Percentiles rank a stretch among this genome's conserved stretches.
These are phyloP conservation scores for Pezicula neosporulosa DNA, from an alignment of 2,329 filamentous ascomycete genomes.

Conservation along the genomic window DNA sequence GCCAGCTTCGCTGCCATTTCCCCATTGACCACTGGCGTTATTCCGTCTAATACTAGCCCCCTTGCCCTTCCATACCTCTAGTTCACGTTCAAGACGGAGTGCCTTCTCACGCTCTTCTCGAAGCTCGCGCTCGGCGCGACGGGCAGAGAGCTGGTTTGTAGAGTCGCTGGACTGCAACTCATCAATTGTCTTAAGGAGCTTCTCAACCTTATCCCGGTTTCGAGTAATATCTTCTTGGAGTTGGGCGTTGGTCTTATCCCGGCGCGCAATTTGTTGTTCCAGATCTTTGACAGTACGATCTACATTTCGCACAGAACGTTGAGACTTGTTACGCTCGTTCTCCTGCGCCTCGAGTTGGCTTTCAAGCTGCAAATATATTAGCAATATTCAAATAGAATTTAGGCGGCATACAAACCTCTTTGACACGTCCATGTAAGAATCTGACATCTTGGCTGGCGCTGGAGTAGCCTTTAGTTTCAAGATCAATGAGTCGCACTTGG, in stretches of 20 bases:
- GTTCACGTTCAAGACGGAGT: slow-evolving; percentile 78
- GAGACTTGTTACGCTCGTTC: slow-evolving; percentile 72
- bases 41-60: slow-evolving; percentile 13
- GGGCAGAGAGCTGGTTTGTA: slow-evolving; percentile 72
- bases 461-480: slow-evolving; percentile 96
- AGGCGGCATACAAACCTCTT: slow-evolving; percentile 66
- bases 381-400: slow-evolving; percentile 13
- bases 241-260: slow-evolving; percentile 81
- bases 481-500: slow-evolving; percentile 83
- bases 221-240: slow-evolving; percentile 80
- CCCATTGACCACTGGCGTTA: slow-evolving; percentile 22
- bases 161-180: slow-evolving; percentile 89
- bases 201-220: slow-evolving; percentile 86
- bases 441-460: slow-evolving; percentile 92
- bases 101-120: slow-evolving; percentile 83
- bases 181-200: slow-evolving; percentile 86
- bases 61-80: slow-evolving; percentile 72
- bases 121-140: slow-evolving; percentile 85
- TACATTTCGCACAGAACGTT: slow-evolving; percentile 85
- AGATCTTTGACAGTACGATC: slow-evolving; percentile 93
- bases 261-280: slow-evolving; percentile 86
- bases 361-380: slow-evolving; percentile 65
- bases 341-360: slow-evolving; percentile 81
- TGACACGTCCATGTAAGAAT: slow-evolving; percentile 89
- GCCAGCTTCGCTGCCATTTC: slow-evolving; percentile 28